Base-by-base conservation (phyloP, 2,329 filamentous ascomycete genomes). In the Claviceps cyperi region DNA sequence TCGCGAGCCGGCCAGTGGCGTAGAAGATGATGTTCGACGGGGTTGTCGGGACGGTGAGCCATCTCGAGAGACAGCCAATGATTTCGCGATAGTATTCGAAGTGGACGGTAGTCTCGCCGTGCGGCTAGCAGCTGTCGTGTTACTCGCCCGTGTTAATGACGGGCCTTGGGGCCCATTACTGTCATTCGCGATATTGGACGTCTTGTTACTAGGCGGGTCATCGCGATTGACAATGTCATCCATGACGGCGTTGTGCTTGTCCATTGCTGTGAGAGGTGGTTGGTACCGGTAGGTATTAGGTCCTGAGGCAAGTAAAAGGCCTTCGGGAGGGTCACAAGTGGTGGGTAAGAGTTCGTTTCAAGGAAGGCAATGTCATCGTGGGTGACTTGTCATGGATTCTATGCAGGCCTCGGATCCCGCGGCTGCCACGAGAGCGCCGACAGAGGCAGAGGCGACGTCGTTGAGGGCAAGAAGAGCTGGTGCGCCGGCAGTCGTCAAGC, bases 11-110 rank as follows among this genome's bases (percentile, higher is more conserved):
- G 61, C 50, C 56, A 66, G 54, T 63, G 63, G 54, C 58, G 58
- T 62, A 47, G 60, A 60, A 5, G 66, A 66, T 17, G 65, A 58
- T 38, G 64, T 60, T 58, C 62, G 66, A 57, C 58, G 62, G 38
- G 57, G 57, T 32, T 68, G 67, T 47, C 71, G 65, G 46, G 64
- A 65, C 15, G 74, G 74, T 13, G 74, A 77, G 17, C 70, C 61
- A 50, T 77, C 74, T 58, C 74, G 66, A 15, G 68, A 70, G 38
- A 60, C 60, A 47, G 62, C 57, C 43, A 67, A 66, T 44, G 69
- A 69, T 17, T 63, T 61, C 21, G 56, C 60, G 52, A 59, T 56
- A 39, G 67, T 69, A 57, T 60, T 67, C 51, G 58, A 63, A 41
- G 63, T 59, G 22, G 67, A 68, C 4, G 66, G 66, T 46, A 62